Conservation (phyloP, 2,329 filamentous ascomycete genomes). For the Monosporascus ibericus region DNA sequence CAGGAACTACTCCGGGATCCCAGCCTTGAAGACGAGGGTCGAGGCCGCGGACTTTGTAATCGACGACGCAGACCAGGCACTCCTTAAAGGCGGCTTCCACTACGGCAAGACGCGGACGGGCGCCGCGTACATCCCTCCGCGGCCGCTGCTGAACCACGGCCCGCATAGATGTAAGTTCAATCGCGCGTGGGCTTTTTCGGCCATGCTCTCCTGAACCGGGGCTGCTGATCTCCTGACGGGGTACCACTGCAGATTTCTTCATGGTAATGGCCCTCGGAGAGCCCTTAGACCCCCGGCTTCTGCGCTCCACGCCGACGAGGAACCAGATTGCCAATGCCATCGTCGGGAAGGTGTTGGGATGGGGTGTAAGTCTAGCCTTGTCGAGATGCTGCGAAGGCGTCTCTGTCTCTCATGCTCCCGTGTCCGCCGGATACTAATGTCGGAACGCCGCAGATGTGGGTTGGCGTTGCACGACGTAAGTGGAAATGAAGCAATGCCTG, state of each 20-base stretch:
- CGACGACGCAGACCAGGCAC: constrained; percentile 18
- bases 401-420: neutral
- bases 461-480: constrained; percentile 16
- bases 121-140: constrained; percentile 37
- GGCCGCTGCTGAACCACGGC: constrained; percentile 43
- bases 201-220: neutral
- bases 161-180: constrained; percentile 39
- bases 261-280: constrained; percentile 41
- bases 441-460: constrained; percentile 12
- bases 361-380: constrained; percentile 29
- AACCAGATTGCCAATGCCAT: constrained; percentile 38
- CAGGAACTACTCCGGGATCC: constrained; percentile 35
- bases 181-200: too few relatives aligned
- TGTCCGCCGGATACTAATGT: neutral
- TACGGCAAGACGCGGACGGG: constrained; percentile 37
- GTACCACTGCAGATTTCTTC: constrained; percentile 34
- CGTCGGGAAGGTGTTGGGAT: constrained; percentile 40
- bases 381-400: neutral
- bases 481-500: constrained; percentile 7
- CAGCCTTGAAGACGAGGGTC: constrained; percentile 26
- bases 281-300: constrained; percentile 30
- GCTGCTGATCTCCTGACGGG: neutral
- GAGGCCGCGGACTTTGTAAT: constrained; percentile 31
- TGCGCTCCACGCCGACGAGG: constrained; percentile 32
- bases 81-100: constrained; percentile 38